Conservation (phyloP, 202 grass and related monocot species). For the Tripidium arundinaceum region DNA sequence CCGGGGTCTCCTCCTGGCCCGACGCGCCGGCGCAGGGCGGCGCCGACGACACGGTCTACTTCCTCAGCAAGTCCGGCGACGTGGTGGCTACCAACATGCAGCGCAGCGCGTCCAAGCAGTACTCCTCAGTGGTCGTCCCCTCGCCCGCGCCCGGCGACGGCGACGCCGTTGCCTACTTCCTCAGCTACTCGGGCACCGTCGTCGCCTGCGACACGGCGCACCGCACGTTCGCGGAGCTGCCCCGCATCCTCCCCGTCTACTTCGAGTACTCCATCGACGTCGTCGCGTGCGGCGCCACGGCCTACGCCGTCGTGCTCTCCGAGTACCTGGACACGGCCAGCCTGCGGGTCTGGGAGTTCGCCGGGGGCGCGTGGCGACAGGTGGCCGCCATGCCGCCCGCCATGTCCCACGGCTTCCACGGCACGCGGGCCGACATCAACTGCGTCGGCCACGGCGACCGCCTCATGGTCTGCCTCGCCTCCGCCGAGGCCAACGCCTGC, state of each 20-base stretch:
- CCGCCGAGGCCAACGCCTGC: slow-evolving; percentile 40
- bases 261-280: slow-evolving; percentile 82
- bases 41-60: slow-evolving; percentile 51
- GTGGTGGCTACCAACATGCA: slow-evolving; percentile 68
- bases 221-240: slow-evolving; percentile 51
- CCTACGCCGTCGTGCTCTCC: slow-evolving; percentile 66
- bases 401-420: slow-evolving; percentile 60
- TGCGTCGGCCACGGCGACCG: slow-evolving; percentile 55
- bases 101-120: slow-evolving; percentile 49
- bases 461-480: slow-evolving; percentile 65
- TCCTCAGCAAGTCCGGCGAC: slow-evolving; percentile 73
- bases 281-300: slow-evolving; percentile 41
- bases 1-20: neutral
- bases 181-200: slow-evolving; percentile 52
- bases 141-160: neutral
- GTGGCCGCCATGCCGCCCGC: slow-evolving; percentile 71
- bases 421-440: slow-evolving; percentile 72
- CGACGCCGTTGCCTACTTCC: slow-evolving; percentile 56
- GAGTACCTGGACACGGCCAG: slow-evolving; percentile 69
- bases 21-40: neutral
- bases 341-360: slow-evolving; percentile 68
- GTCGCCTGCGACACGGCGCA: slow-evolving; percentile 52
- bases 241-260: slow-evolving; percentile 52
- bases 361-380: slow-evolving; percentile 48
- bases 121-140: slow-evolving; percentile 49